phyloP scores from a whole-genome alignment of 257 asterid genomes.

The Solanum tarijense region DNA sequence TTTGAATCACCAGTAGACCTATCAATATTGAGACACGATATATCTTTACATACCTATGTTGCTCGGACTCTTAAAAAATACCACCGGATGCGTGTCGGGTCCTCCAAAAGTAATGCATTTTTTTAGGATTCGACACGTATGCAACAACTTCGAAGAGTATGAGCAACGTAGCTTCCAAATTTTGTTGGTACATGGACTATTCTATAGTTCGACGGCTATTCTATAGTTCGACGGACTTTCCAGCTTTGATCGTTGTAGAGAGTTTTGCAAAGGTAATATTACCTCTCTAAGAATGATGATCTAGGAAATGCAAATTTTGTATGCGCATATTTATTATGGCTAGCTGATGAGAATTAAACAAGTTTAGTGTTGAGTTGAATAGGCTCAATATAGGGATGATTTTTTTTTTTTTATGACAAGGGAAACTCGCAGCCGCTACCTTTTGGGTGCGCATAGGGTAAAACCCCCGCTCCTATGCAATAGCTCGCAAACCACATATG shows the following conservation, averaged over 20 bases:
- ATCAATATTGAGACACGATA: neutral
- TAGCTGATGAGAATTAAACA: neutral
- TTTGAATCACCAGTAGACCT: neutral
- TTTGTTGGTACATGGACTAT: neutral
- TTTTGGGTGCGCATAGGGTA: too few relatives aligned
- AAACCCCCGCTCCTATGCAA: too few relatives aligned
- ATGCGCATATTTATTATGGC: neutral
- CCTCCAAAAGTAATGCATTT: neutral
- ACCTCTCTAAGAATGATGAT: neutral
- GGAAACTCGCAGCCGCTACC: too few relatives aligned
- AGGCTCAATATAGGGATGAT: neutral
- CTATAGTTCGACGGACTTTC: neutral
- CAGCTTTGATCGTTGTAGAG: neutral
- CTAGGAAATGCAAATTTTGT: neutral
- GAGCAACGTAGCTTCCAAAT: neutral
- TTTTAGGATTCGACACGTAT: neutral
- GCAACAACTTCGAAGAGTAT: neutral
- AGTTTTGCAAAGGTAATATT: neutral
- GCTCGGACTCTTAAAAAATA: neutral
- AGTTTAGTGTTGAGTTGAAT: neutral
- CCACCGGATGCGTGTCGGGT: neutral
- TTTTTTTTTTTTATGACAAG: too few relatives aligned
- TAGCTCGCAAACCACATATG: too few relatives aligned
- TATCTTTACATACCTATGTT: neutral
- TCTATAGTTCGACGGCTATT: neutral